Evolutionary conservation across 345 rosid genomes (phyloP), one percentile per base, ranked within the genome.

Genomic region (Heritiera fomes): DNA sequence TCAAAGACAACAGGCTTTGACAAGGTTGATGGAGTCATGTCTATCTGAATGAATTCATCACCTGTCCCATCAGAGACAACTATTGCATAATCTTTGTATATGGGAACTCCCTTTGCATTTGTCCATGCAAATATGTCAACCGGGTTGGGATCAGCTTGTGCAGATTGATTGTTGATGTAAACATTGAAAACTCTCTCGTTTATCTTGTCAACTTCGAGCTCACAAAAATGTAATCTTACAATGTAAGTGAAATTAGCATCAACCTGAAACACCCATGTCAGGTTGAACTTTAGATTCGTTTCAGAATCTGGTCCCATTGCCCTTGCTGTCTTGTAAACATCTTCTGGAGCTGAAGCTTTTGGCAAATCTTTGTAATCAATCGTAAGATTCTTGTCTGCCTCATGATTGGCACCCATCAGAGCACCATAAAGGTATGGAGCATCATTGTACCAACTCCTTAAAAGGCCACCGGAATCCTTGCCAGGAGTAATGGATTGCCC

Each of bases 361-460:
- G 91, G 90, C 81, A 89, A 46, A 34, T 78, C 80, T 62, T 71
- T 72, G 77, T 87, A 92, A 2, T 85, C 56, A 6, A 96, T 80
- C 14, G 49, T 58, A 40, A 82, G 56, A 7, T 82, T 78, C 1
- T 79, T 67, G 0, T 68, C 53, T 10, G 84, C 83, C 77, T 69
- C 18, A 20, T 55, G 20, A 13, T 79, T 66, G 17, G 89, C 82
- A 46, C 99, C 98, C 0, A 63, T 47, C 49, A 79, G 84, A 8
- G 87, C 91, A 32, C 93, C 89, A 65, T 28, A 85, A 7, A 96
- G 34, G 60, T 89, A 94, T 66, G 91, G 89, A 6, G 79, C 68
- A 38, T 91, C 97, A n/a, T 89, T 78, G 60, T 92, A 93, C 99
- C 98, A 94, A 32, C 90, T 87, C 81, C 98, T 84, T 2, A 73